A percentile compares a stretch with the other conserved stretches of the same genome.
Conservation (phyloP, 768 basidiomycete genomes). For the Naganishia friedmannii region DNA sequence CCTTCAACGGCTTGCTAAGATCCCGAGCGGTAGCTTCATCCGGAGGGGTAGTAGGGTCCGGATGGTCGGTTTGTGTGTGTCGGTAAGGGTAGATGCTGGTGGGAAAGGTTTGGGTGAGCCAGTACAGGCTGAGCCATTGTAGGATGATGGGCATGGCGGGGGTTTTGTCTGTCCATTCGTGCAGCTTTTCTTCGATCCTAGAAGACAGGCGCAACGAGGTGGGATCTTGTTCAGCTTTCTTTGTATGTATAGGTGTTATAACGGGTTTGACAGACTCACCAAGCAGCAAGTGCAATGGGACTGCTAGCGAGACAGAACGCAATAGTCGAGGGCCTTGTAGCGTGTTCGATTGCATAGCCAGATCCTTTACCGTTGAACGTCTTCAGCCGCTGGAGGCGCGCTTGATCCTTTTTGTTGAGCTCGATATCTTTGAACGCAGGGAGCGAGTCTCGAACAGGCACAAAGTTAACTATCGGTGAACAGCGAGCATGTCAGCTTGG, state of each 20-base stretch:
- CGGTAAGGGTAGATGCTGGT: slow-evolving; percentile 45
- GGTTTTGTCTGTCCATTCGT: slow-evolving; percentile 43
- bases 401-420: slow-evolving; percentile 19
- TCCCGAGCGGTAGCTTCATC: slow-evolving; percentile 1
- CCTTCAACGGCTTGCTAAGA: neutral
- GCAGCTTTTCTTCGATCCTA: slow-evolving; percentile 50
- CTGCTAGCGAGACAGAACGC: slow-evolving; percentile 40
- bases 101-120: slow-evolving; percentile 46
- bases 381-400: slow-evolving; percentile 8
- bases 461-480: slow-evolving; percentile 4
- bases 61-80: neutral
- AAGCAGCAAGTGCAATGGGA: slow-evolving; percentile 45
- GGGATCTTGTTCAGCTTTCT: too few relatives aligned
- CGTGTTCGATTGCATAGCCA: slow-evolving; percentile 43
- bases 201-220: too few relatives aligned
- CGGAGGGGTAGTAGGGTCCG: slow-evolving; percentile 17
- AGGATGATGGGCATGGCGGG: slow-evolving; percentile 38
- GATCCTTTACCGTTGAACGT: slow-evolving; percentile 19
- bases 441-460: neutral
- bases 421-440: neutral
- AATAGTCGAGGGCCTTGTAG: slow-evolving; percentile 39
- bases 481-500: too few relatives aligned
- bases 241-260: too few relatives aligned
- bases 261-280: too few relatives aligned
- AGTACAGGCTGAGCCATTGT: slow-evolving; percentile 45